A percentile compares a stretch with the other conserved stretches of the same genome.
phyloP scores from a whole-genome alignment of 2,329 filamentous ascomycete species.

The Ceratocystis eucalypticola region DNA sequence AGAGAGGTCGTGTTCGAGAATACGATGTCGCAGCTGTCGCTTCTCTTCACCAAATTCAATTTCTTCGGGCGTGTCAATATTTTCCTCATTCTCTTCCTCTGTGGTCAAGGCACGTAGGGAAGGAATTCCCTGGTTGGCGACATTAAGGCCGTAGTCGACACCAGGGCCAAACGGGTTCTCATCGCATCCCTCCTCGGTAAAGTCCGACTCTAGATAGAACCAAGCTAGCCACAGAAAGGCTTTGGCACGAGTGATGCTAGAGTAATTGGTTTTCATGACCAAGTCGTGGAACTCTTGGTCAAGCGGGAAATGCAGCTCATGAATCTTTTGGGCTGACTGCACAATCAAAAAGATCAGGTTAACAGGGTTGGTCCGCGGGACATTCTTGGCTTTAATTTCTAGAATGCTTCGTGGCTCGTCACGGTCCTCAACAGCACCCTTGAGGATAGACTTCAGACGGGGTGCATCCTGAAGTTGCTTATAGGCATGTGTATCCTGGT shows the following conservation, averaged over 20 bases:
- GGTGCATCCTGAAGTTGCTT: conserved; percentile 97
- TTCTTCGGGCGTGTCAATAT: conserved; percentile 60
- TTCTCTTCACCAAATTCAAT: conserved; percentile 58
- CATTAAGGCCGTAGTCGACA: conserved; percentile 49
- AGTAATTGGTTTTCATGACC: conserved; percentile 77
- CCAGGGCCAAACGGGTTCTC: conserved; percentile 79
- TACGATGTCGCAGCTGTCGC: conserved; percentile 59
- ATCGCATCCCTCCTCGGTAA: conserved; percentile 71
- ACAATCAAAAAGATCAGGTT: conserved; percentile 94
- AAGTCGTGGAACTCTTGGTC: conserved; percentile 89
- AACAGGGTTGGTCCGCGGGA: conserved; percentile 82
- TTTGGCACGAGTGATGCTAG: conserved; percentile 66
- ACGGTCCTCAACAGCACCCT: conserved; percentile 85
- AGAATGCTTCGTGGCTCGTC: conserved; percentile 71
- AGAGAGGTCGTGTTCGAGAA: conserved; percentile 61
- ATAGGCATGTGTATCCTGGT: conserved; percentile 89
- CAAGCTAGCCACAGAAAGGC: conserved; percentile 98
- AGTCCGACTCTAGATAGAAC: conserved; percentile 97
- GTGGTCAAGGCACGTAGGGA: conserved; percentile 49
- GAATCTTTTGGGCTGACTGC: conserved; percentile 78
- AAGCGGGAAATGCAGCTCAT: conserved; percentile 78
- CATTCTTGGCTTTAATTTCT: conserved; percentile 54
- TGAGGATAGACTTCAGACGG: conserved; percentile 88
- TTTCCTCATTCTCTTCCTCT: conserved; percentile 54
- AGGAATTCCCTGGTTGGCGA: conserved; percentile 57